phyloP scores from a whole-genome alignment of 805 yeast genomes.

The Komagataella ulmi region DNA sequence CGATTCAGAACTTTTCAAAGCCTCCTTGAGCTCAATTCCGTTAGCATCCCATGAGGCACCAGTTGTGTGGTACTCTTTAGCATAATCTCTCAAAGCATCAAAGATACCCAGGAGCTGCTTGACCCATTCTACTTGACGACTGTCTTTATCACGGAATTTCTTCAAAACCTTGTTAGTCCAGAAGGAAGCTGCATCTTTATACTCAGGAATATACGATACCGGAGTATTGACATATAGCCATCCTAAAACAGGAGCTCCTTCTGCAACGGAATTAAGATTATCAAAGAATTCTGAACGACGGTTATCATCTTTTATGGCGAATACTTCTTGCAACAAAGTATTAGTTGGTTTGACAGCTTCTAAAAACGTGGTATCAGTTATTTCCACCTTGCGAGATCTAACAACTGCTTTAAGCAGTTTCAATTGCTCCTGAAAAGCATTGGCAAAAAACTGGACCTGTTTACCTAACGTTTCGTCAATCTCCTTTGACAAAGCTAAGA shows the following conservation, averaged over 20 bases:
- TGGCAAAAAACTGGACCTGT: conserved; percentile 32
- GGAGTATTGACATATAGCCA: conserved; percentile 82
- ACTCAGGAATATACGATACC: conserved; percentile 62
- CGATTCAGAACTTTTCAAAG: conserved; percentile 16
- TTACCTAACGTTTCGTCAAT: conserved; percentile 47
- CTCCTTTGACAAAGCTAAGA: conserved; percentile 35
- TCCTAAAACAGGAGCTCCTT: conserved; percentile 81
- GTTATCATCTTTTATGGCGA: conserved; percentile 59
- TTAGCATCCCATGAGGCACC: conserved; percentile 73
- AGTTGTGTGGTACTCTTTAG: conserved; percentile 63
- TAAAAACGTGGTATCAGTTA: conserved; percentile 36
- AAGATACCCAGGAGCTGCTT: conserved; percentile 46
- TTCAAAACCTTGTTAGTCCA: conserved; percentile 88
- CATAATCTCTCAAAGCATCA: conserved; percentile 59
- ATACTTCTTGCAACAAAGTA: conserved; percentile 40
- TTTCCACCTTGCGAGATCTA: conserved; percentile 52
- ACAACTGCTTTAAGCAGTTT: conserved; percentile 45
- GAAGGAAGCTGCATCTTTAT: conserved; percentile 84
- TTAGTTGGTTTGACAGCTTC: conserved; percentile 60
- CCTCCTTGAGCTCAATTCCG: conserved; percentile 47
- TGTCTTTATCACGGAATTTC: conserved; percentile 64
- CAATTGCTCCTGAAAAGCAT: conserved; percentile 48
- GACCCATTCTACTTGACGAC: conserved; percentile 73
- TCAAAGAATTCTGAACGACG: conserved; percentile 52
- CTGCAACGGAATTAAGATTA: conserved; percentile 73